phyloP scores from a whole-genome alignment of 257 asterid genomes.

The Solanum habrochaites region DNA sequence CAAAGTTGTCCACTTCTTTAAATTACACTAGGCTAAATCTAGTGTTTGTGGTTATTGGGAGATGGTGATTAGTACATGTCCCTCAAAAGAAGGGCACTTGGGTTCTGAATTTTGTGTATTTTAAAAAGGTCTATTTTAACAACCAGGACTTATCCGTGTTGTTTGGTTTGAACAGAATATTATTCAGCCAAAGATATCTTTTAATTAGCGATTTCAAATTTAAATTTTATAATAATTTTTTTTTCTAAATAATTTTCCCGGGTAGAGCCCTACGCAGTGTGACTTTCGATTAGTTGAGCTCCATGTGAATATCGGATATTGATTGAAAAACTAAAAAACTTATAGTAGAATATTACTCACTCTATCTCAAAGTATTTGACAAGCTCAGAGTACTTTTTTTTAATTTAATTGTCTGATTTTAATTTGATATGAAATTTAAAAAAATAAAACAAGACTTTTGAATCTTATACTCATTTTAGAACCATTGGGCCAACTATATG shows the following conservation, averaged over 20 bases:
- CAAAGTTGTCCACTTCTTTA: not conserved
- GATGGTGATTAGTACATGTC: not conserved
- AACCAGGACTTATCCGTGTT: not conserved
- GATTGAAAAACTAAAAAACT: not conserved
- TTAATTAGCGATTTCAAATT: rapidly evolving
- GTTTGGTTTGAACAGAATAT: not conserved
- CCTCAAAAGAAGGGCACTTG: not conserved
- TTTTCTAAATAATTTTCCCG: rapidly evolving
- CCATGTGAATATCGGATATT: rapidly evolving
- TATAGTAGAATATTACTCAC: not conserved
- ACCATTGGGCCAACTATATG: no score
- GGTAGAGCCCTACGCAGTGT: rapidly evolving
- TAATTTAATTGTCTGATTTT: no score
- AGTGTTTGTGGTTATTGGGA: not conserved
- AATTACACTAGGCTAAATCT: not conserved
- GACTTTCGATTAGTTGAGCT: rapidly evolving
- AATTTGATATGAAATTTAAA: no score
- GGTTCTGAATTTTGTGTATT: not conserved
- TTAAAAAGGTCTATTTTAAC: not conserved
- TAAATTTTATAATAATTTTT: no score
- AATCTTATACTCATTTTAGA: no score
- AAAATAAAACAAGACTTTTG: no score
- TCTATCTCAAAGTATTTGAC: not conserved
- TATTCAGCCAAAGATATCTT: rapidly evolving
- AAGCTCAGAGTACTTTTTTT: no score